Percentiles rank a stretch among this genome's conserved stretches.
These are phyloP conservation scores for Aureobasidium leucospermi DNA, from an alignment of 2,329 filamentous ascomycete species.

Conservation along the genomic window DNA sequence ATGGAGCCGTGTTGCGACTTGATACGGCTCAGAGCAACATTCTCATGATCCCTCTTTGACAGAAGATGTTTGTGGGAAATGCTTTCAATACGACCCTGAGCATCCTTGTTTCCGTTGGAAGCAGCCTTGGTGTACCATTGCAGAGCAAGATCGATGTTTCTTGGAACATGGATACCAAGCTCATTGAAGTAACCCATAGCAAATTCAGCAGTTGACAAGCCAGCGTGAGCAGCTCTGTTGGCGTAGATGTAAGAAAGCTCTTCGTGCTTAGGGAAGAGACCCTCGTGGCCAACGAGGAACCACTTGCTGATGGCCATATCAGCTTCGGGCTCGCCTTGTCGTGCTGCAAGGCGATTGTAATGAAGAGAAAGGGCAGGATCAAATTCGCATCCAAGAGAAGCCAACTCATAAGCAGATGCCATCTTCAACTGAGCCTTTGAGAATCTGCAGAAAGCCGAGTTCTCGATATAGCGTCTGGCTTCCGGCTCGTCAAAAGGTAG, in stretches of 20 bases:
- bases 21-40: conserved; percentile 80
- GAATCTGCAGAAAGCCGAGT: conserved; percentile 91
- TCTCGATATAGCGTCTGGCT: conserved; percentile 85
- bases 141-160: conserved; percentile 72
- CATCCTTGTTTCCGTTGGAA: conserved; percentile 87
- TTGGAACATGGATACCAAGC: conserved; percentile 86
- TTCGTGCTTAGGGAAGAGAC: conserved; percentile 90
- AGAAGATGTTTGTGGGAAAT: conserved; percentile 69
- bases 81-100: conserved; percentile 71
- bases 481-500: conserved; percentile 64
- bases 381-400: conserved; percentile 89
- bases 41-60: conserved; percentile 87
- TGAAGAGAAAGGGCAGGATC: conserved; percentile 87
- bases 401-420: conserved; percentile 91
- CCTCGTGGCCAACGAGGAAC: conserved; percentile 94
- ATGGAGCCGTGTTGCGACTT: conserved; percentile 50
- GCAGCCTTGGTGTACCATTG: conserved; percentile 88
- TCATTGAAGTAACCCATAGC: conserved; percentile 97
- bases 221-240: conserved; percentile 71
- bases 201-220: conserved; percentile 86
- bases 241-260: conserved; percentile 88
- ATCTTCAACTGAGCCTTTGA: conserved; percentile 96
- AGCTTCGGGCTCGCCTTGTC: conserved; percentile 87
- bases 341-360: conserved; percentile 88
- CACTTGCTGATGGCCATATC: conserved; percentile 96